Evolutionary conservation across 1,284 basidiomycete genomes (phyloP).

Genomic region (Cryptococcus depauperatus): DNA sequence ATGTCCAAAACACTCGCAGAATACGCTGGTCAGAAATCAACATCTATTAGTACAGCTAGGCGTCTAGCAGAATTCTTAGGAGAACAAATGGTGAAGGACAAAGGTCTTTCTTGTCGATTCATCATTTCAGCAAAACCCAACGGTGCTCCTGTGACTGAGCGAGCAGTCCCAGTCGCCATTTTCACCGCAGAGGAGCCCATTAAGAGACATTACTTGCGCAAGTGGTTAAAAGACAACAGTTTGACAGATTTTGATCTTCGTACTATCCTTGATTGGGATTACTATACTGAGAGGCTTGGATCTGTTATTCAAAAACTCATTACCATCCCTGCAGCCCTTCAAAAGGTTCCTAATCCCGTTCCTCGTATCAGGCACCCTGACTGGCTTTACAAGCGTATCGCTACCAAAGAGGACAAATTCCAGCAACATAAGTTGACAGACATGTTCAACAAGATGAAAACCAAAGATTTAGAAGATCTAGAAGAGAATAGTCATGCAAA

Average conservation of each 20-base stretch:
- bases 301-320: constrained; percentile 99
- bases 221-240: constrained; percentile 92
- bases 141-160: constrained; percentile 92
- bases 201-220: constrained; percentile 83
- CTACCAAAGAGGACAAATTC: constrained; percentile 87
- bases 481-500: constrained; percentile 18
- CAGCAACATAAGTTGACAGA: constrained; percentile 96
- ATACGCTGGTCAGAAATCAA: constrained; percentile 94
- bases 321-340: constrained; percentile 98
- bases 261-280: constrained; percentile 94
- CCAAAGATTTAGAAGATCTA: constrained; percentile 56
- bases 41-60: constrained; percentile 92
- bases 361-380: constrained; percentile 94
- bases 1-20: constrained; percentile 97
- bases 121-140: constrained; percentile 93
- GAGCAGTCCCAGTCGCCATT: constrained; percentile 96
- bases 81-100: constrained; percentile 99
- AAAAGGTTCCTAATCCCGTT: constrained; percentile 93
- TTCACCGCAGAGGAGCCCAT: constrained; percentile 90
- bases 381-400: constrained; percentile 89
- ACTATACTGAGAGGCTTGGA: constrained; percentile 96
- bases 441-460: constrained; percentile 65
- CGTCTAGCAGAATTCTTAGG: constrained; percentile 96
- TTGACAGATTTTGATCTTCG: constrained; percentile 85
- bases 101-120: constrained; percentile 96